Base-by-base conservation (phyloP, 2,329 filamentous ascomycete species). In the Lojkania enalia region DNA sequence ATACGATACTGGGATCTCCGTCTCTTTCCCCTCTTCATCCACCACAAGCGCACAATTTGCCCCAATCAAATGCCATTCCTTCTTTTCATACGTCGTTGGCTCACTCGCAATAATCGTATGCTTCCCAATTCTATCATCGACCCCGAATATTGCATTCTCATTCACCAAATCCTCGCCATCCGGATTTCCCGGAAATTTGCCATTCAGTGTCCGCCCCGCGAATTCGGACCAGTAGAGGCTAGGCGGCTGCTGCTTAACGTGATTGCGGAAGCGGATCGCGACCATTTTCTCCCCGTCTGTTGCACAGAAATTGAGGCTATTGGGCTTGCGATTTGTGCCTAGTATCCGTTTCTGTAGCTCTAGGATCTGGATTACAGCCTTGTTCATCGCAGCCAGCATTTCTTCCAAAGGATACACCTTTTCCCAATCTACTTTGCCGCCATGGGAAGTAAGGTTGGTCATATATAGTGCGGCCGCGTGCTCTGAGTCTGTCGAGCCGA, bases 31-130 rank as follows among this genome's bases (percentile, higher is more conserved):
- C 16, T 66, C 45, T 12, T 68, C 70, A 54, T 74, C 69, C 2
- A 76, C 74, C 20, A 71, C 54, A 25, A 79, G 50, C 23, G 65
- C 69, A 51, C 70, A 66, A 52, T 81, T 80, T 54, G 69, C 72
- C 20, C 66, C 67, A 48, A 80, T 76, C 46, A 81, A 52, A 45
- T 73, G 62, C 78, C 78, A 81, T 40, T 81, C 77, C 15, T 66
- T 64, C 37, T 73, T 67, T 52, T 77, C 74, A 51, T 76, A 80
- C 6, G 78, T 81, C 19, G 73, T 77, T 11, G 78, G 78, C 63
- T 81, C 78, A 51, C 73, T 77, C 11, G 77, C 76, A 25, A 80
- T 68, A 51, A 80, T 80, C 25, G 78, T 71, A 61, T 81, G 78
- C 32, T 69, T 71, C 2, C 77, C 78, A 57, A 75, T 72, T 19